Evolutionary conservation across 2,329 filamentous ascomycete species (phyloP).

Genomic region (Alternaria sp.): DNA sequence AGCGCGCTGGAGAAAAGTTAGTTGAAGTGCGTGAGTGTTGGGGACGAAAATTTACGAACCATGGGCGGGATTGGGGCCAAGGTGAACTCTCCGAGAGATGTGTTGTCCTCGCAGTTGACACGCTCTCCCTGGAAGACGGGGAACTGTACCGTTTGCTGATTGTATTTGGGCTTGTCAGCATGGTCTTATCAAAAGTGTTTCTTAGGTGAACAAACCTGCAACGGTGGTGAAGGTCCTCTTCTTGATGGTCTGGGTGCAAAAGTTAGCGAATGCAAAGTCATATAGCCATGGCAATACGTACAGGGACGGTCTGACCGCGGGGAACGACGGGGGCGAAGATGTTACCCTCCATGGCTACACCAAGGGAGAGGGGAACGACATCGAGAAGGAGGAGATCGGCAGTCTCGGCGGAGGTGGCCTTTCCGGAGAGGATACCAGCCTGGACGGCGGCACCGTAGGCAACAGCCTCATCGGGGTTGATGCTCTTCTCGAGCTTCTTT

Average conservation of each 20-base stretch:
- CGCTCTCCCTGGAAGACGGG: slow-evolving; percentile 95
- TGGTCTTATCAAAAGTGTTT: too few species aligned
- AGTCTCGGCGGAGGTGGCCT: slow-evolving; percentile 94
- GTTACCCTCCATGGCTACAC: slow-evolving; percentile 99
- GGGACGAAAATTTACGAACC: too few species aligned
- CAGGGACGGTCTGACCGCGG: slow-evolving; percentile 64
- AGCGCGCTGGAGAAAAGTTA: slow-evolving; percentile 58
- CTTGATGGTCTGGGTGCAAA: slow-evolving; percentile 62
- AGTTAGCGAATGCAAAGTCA: background rate
- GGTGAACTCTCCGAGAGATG: slow-evolving; percentile 95
- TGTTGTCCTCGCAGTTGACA: slow-evolving; percentile 98
- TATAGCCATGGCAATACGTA: background rate
- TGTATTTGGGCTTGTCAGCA: too few species aligned
- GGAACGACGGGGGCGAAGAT: slow-evolving; percentile 95
- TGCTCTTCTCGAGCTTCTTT: slow-evolving; percentile 99
- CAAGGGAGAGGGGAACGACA: slow-evolving; percentile 93
- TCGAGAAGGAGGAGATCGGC: slow-evolving; percentile 94
- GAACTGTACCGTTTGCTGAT: slow-evolving; percentile 64
- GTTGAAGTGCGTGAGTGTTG: background rate
- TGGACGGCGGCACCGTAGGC: slow-evolving; percentile 98
- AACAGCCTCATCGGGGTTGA: slow-evolving; percentile 99
- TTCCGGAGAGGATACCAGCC: slow-evolving; percentile 97
- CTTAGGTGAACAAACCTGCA: slow-evolving; percentile 58
- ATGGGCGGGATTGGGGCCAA: slow-evolving; percentile 84
- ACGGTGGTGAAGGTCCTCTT: slow-evolving; percentile 56